Conservation (phyloP, 2,329 filamentous ascomycete species). For the Alternaria novae-zelandiae region DNA sequence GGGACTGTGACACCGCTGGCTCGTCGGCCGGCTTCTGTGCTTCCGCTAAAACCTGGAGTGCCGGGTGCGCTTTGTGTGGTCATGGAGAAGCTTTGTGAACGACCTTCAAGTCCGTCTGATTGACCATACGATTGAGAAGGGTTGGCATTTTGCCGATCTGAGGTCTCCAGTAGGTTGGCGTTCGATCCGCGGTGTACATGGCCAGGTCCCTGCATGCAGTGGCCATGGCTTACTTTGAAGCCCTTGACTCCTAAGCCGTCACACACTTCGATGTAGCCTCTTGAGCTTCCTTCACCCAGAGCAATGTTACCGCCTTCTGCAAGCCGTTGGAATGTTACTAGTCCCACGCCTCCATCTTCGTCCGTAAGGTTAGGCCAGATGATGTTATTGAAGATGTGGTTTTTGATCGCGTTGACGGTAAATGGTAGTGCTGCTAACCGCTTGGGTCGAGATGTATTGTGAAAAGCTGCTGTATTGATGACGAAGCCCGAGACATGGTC, state of each 20-base stretch:
- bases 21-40: conserved; percentile 25
- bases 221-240: conserved; percentile 87
- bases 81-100: conserved; percentile 45
- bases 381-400: conserved; percentile 95
- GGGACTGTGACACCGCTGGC: conserved; percentile 18
- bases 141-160: conserved; percentile 28
- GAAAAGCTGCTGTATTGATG: conserved; percentile 88
- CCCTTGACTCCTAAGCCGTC: conserved; percentile 89
- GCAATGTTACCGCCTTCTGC: conserved; percentile 87
- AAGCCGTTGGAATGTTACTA: conserved; percentile 88
- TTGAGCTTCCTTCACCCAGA: conserved; percentile 77
- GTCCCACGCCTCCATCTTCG: conserved; percentile 90
- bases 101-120: conserved; percentile 33
- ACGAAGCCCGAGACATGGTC: conserved; percentile 93
- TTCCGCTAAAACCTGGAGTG: conserved; percentile 37
- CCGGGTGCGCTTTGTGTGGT: conserved; percentile 44
- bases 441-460: conserved; percentile 78
- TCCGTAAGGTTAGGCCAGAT: conserved; percentile 98
- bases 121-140: conserved; percentile 27
- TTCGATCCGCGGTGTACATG: conserved; percentile 54
- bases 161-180: conserved; percentile 48
- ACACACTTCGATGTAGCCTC: conserved; percentile 86
- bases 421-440: conserved; percentile 82
- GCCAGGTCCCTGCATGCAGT: conserved; percentile 72
- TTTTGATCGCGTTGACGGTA: conserved; percentile 91